phyloP scores from a whole-genome alignment of 129 eudicot species.

The Dittrichia graveolens region DNA sequence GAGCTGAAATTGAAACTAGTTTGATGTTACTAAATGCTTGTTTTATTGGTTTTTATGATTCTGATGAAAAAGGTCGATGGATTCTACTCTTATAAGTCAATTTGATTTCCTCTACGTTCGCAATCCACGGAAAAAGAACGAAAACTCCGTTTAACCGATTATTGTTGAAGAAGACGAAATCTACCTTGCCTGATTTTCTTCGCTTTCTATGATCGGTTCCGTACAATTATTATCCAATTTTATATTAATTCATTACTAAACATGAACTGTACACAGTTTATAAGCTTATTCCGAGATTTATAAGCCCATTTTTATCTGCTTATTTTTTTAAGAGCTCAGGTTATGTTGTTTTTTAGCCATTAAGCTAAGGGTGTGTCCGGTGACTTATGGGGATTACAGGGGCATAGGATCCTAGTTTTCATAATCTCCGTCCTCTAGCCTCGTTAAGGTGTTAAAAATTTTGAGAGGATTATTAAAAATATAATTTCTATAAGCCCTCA shows the following conservation, averaged over 20 bases:
- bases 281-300: too few relatives aligned
- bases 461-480: too few relatives aligned
- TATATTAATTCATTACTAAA: background rate
- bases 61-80: background rate
- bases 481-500: too few relatives aligned
- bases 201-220: background rate
- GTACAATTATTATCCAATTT: background rate
- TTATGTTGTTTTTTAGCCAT: too few relatives aligned
- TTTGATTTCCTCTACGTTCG: background rate
- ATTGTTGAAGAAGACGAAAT: background rate
- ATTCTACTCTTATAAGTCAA: background rate
- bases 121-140: background rate
- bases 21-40: background rate
- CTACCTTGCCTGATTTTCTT: background rate
- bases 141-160: slow-evolving; percentile 5
- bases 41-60: background rate
- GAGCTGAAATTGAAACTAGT: background rate
- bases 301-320: too few relatives aligned
- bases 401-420: too few relatives aligned
- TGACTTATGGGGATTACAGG: too few relatives aligned
- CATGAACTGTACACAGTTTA: too few relatives aligned
- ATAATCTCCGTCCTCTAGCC: too few relatives aligned
- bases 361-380: too few relatives aligned
- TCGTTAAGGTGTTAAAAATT: too few relatives aligned
- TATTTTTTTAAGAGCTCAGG: too few relatives aligned